Conservation (phyloP, 805 yeast species). For the Yamadazyma ubonensis region DNA sequence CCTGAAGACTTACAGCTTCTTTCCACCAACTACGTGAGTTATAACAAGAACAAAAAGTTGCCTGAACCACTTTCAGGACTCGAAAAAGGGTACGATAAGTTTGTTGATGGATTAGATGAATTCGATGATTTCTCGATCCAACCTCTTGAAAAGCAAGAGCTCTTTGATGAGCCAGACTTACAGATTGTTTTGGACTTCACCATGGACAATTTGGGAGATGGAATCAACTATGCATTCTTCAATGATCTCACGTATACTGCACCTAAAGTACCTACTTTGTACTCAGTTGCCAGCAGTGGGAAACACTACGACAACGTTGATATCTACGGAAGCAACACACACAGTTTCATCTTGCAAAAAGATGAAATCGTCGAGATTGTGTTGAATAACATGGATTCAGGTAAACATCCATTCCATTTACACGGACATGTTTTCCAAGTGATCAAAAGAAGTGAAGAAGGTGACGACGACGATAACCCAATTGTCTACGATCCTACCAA, state of each 20-base stretch:
- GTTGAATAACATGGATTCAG: constrained; percentile 83
- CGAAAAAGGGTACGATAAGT: constrained; percentile 25
- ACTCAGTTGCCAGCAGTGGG: constrained; percentile 75
- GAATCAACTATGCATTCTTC: constrained; percentile 95
- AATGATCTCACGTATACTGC: constrained; percentile 75
- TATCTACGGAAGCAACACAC: constrained; percentile 78
- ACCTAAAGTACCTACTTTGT: constrained; percentile 85
- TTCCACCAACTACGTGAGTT: constrained; percentile 72
- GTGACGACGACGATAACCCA: constrained; percentile 49
- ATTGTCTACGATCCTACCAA: constrained; percentile 45
- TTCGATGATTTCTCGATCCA: constrained; percentile 40
- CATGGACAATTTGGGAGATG: constrained; percentile 84
- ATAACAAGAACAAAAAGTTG: constrained; percentile 41
- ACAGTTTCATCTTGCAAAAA: constrained; percentile 67
- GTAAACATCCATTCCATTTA: constrained; percentile 95
- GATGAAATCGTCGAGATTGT: constrained; percentile 75
- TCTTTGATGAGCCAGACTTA: constrained; percentile 66
- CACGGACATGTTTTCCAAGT: constrained; percentile 94
- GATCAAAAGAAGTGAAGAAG: constrained; percentile 65
- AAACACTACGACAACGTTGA: constrained; percentile 50
- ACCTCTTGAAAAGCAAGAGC: constrained; percentile 35
- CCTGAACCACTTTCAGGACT: constrained; percentile 29
- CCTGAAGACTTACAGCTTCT: constrained; percentile 68
- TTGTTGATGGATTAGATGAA: constrained; percentile 45
- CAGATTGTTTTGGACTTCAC: constrained; percentile 66